Base-by-base conservation (phyloP, 192 early-diverging fungal species). In the Gigaspora rosea region DNA sequence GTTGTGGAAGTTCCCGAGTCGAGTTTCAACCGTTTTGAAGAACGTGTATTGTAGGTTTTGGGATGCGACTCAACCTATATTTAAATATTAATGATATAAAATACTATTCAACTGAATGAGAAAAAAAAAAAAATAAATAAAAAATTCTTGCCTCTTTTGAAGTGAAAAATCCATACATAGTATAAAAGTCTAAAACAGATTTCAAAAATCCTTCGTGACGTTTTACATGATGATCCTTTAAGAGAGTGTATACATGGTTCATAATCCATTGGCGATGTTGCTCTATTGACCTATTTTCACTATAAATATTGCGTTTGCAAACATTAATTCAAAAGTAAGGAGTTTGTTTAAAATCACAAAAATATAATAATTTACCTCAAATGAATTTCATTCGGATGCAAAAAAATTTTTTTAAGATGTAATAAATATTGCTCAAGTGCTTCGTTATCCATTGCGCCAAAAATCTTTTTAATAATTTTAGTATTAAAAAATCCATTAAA, bases 401-500 rank as follows among this genome's bases (percentile, higher is more conserved):
- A 62, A 78, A 96, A 94, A 50, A 90, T 78, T 50, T 86, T 79
- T 52, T 89, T 87, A 73, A 98, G 82, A 79, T 94, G 94, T 54
- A 84, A 76, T 49, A 97, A 83, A 77, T 94, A 98, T 20, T 86
- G 80, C 46, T 84, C 79, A 33, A 96, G 87, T 12, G 90, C 93
- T 41, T 85, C 83, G 67, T 85, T 80, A 78, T 92, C 90, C 79
- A 98, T 82, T 64, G 82, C 87, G 15, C 87, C 84, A 68, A 97
- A 81, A 46, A 98, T 87, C 47, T 85, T 89, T 78, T 92, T 91
- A 8, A 96, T 90, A 54, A 92, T 94, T 82, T 94, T 93, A 12
- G 94, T 91, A 67, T 85, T 88, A 16, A 89, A 92, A 32, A 91
- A 79, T 48, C 78, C 80, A 76, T 94, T 90, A 81, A 95, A 94